Evolutionary conservation across 768 basidiomycete species (phyloP), one percentile per base, ranked within the genome.

Genomic region (Rhizopogon vulgaris): DNA sequence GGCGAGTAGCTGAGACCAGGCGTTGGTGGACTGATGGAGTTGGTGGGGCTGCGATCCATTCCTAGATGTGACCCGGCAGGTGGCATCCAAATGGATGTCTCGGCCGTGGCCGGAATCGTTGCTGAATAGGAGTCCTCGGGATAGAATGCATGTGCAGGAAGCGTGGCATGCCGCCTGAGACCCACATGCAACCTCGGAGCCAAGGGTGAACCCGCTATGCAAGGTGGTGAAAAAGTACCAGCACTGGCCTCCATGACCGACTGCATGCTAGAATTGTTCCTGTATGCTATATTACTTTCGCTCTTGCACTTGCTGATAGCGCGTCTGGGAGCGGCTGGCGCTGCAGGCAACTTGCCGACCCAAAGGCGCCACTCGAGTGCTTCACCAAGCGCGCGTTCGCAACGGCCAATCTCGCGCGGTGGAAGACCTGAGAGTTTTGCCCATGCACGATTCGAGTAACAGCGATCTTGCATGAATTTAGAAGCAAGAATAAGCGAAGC

Each of bases 371-470:
- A 95, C 54, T 85, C 84, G 17, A 95, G 78, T 8, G 90, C 85
- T 63, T 84, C 83, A 22, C 92, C 89, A 38, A 97, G 80, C 1
- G 88, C 89, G 22, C 89, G 82, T 68, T 97, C 94, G 63, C 91
- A 94, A 15, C 83, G 80, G 37, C 90, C 84, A 48, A 97, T 88
- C 73, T 97, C 94, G 38, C 83, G 72, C 4, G 90, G 83, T 0
- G 85, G 82, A 2, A 97, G 77, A 15, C 93, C 92, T n/a, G 88
- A 89, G 6, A 97, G 78, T 62, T 94, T 93, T 1, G 90, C 88
- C 94, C 94, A 96, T 15, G 94, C 93, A 25, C 84, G 82, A 65
- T 96, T 95, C 12, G 90, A 93, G 60, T 94, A 96, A 39, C 89
- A 91, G 47, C 90, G 85, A 62, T 97, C 94, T 71, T 94, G 92